These are phyloP conservation scores for Blastocystis sp. DNA, from an alignment of 352 stramenopile genomes.

Conservation along the genomic window DNA sequence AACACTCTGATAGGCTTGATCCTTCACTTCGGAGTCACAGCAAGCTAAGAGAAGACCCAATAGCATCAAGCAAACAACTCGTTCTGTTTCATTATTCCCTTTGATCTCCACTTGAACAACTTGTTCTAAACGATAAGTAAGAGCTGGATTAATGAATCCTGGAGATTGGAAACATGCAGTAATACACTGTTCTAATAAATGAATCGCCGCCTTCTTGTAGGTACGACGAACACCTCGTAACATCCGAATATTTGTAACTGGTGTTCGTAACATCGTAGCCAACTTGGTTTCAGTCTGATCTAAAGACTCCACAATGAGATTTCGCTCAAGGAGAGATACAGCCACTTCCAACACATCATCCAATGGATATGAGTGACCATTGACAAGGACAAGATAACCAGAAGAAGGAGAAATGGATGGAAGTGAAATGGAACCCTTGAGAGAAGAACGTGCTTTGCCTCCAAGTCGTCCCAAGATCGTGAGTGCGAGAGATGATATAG, in stretches of 20 bases:
- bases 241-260: background rate
- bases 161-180: background rate
- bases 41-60: slow-evolving; percentile 19
- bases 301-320: slow-evolving; percentile 23
- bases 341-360: slow-evolving; percentile 14
- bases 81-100: background rate
- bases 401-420: background rate
- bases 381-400: background rate
- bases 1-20: background rate
- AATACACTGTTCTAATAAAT: background rate
- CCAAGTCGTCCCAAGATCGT: background rate
- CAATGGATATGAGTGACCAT: background rate
- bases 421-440: slow-evolving; percentile 15
- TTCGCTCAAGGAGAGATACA: slow-evolving; percentile 8
- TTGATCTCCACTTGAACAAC: no score
- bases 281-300: slow-evolving; percentile 5
- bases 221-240: background rate
- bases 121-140: no score
- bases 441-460: background rate
- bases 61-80: background rate
- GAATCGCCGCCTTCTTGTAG: background rate
- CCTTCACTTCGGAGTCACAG: slow-evolving; percentile 22
- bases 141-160: background rate
- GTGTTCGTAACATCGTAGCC: background rate
- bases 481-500: background rate